Evolutionary conservation across 371 early-diverging fungal genomes (phyloP), one percentile per base, ranked within the genome.

Genomic region (Nematocida sp.): DNA sequence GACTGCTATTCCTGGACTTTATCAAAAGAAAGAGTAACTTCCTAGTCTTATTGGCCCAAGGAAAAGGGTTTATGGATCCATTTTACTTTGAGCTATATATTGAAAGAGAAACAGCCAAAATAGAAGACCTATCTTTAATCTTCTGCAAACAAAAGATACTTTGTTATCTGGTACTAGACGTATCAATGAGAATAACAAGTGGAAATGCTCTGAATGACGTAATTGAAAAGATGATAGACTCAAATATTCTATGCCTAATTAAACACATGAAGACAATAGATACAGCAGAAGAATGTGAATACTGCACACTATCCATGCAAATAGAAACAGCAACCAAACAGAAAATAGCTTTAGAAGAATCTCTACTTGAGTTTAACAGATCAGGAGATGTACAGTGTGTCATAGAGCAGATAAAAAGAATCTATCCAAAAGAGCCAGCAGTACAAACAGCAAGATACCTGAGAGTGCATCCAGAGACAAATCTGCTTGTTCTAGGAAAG

Each of bases 401-500:
- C 17, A 21, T 70, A 38, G 2, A 37, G 25, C 0, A 23, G 38
- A 13, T 31, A 4, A 32, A 34, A 23, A 25, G 32, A 23, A 58
- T 7, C 11, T 31, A 57, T 3, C 7, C 9, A 37, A 7, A 32
- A 37, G 25, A 55, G 7, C 11, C 25, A 32, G 1, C 5, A 1
- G 1, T 7, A 23, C 21, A 13, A 52, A 25, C 40, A 11, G 15
- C 34, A 13, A 38, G 1, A 40, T 57, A 37, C 23, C 43, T 70
- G 9, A 19, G 74, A 0, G 45, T 51, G 25, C 60, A 70, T 38
- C 19, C 60, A 32, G 47, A 60, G 5, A 70, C 74, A 38, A 57
- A 70, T 46, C 31, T 70, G 46, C 0, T 7, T 0, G 79, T 81
- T 15, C 67, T 93, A 38, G 95, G 95, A 13, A 92, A 91, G 77